Base-by-base conservation (phyloP, 306 rosid species). In the Castanea sativa region DNA sequence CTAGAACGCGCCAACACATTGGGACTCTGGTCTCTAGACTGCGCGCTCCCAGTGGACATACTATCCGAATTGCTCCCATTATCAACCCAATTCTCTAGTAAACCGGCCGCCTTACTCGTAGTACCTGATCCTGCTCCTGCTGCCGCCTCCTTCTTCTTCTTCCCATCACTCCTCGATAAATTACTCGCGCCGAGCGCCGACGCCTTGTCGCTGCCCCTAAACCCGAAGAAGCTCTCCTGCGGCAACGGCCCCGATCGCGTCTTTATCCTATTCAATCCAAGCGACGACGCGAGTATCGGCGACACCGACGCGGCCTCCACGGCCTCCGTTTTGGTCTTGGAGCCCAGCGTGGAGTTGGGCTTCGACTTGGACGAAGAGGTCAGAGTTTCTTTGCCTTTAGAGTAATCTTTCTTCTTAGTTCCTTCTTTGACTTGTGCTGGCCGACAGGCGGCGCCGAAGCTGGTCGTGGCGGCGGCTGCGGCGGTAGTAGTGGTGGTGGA, bases 211-310 rank as follows among this genome's bases (percentile, higher is more conserved):
- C 85, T 85, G 15, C 85, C 87, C 69, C 94, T 84, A 69, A 92
- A 89, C 29, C 97, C 97, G n/a, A 90, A 85, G 71, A 95, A 95
- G 82, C 98, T 95, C 88, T 95, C 99, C 88, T 93, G 98, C 9
- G 99, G 99, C 81, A 95, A 80, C 73, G 99, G 99, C 49, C 99
- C 99, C 80, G 99, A 95, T 90, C 97, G 87, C 63, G 99, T 95
- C 94, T 95, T 95, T 55, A 95, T 95, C 85, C 88, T 86, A 76
- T 95, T 95, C 88, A 95, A 72, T 43, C 98, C 97, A 0, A 93
- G 89, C 29, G 99, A 95, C 23, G 99, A 95, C 1, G 98, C 97
- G 15, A 95, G 82, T 82, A 95, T 95, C 70, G 99, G 99, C 69
- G 99, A 95, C 27, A 91, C 94, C n/a, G 95, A 84, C 14, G 78